Conservation (phyloP, 768 basidiomycete species). For the Termitomyces sp. region DNA sequence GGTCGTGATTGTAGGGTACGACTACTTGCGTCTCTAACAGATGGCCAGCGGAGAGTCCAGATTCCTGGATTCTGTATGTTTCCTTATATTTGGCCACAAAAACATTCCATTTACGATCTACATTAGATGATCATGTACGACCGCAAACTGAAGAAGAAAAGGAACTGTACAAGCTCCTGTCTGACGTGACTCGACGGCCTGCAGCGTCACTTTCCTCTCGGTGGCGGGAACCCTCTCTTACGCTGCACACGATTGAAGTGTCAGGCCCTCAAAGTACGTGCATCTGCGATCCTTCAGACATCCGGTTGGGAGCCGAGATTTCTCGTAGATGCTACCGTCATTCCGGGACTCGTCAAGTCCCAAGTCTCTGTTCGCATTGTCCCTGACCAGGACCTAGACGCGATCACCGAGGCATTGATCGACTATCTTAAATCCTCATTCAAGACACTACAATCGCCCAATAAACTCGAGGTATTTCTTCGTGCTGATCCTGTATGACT, state of each 20-base stretch:
- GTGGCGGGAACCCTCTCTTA: constrained; percentile 90
- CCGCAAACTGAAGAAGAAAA: constrained; percentile 62
- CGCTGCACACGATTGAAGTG: constrained; percentile 78
- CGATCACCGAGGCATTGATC: constrained; percentile 56
- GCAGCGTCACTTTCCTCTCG: constrained; percentile 65
- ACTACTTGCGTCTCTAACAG: constrained; percentile 65
- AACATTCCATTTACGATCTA: not conserved
- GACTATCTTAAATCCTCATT: constrained; percentile 58
- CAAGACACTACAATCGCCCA: constrained; percentile 53
- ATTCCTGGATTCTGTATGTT: constrained; percentile 82
- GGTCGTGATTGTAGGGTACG: constrained; percentile 51
- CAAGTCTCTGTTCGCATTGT: constrained; percentile 90
- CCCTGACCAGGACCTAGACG: constrained; percentile 82
- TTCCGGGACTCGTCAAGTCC: constrained; percentile 78
- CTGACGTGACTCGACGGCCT: constrained; percentile 60
- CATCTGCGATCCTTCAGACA: not conserved
- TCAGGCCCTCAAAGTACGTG: constrained; percentile 77
- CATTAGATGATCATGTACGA: constrained; percentile 70
- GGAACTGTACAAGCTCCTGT: constrained; percentile 60
- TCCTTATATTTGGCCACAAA: not conserved
- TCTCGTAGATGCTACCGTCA: constrained; percentile 72
- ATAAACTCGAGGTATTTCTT: constrained; percentile 54
- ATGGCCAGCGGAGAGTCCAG: constrained; percentile 50
- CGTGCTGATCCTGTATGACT: not conserved
- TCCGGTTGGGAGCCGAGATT: not conserved